These are phyloP conservation scores for Yamadazyma phyllophila DNA, from an alignment of 805 yeast genomes.

Conservation along the genomic window DNA sequence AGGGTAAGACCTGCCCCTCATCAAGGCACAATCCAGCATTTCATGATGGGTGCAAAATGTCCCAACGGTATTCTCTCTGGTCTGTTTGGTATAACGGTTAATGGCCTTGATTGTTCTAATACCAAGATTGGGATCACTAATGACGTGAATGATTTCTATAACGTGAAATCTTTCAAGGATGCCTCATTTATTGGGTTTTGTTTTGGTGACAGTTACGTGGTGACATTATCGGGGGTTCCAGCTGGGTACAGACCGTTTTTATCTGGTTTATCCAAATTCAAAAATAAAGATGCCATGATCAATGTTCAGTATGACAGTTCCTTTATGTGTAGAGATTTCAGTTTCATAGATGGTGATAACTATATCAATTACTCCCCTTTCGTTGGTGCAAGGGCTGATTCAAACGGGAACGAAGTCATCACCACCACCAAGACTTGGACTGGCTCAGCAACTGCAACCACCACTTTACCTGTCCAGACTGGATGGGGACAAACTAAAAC, in stretches of 20 bases:
- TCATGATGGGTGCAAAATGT: conserved; percentile 17
- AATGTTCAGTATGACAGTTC: conserved; percentile 6
- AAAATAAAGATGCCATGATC: too few species aligned
- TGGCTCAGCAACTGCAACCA: conserved; percentile 17
- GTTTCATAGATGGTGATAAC: not conserved
- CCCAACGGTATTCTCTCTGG: conserved; percentile 22
- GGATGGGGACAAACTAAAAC: conserved; percentile 20
- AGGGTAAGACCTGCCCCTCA: conserved; percentile 14
- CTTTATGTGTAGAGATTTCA: conserved; percentile 11
- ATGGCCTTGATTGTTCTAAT: conserved; percentile 20
- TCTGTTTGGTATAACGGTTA: conserved; percentile 18
- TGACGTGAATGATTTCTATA: conserved; percentile 21
- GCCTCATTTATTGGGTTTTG: conserved; percentile 16
- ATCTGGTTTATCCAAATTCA: conserved; percentile 9
- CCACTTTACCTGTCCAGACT: conserved; percentile 16
- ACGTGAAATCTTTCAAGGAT: conserved; percentile 13
- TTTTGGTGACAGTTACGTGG: conserved; percentile 7
- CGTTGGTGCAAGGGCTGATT: conserved; percentile 6
- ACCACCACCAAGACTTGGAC: conserved; percentile 21
- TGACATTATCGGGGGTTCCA: conserved; percentile 21
- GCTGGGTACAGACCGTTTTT: conserved; percentile 28
- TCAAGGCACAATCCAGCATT: conserved; percentile 10
- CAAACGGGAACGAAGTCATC: conserved; percentile 14
- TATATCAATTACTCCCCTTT: not conserved
- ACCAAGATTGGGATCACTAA: conserved; percentile 21